phyloP scores from a whole-genome alignment of 2,329 filamentous ascomycete genomes.

The Fusarium gaditjirri region DNA sequence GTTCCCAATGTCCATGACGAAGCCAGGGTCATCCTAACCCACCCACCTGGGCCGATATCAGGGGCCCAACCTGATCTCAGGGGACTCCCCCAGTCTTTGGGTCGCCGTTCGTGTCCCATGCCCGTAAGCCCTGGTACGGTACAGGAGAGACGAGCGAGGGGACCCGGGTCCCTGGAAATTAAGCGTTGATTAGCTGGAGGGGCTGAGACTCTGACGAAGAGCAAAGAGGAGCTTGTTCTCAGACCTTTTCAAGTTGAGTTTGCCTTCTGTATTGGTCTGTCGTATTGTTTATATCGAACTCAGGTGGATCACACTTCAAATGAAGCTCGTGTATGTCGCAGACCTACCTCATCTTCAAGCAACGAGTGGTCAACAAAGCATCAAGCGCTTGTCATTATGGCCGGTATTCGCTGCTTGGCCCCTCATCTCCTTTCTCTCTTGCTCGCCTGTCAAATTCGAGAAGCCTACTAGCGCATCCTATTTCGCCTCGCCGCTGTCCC shows the following conservation, averaged over 20 bases:
- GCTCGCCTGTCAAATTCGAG: constrained; percentile 28
- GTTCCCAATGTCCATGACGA: constrained; percentile 9
- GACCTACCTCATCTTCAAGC: neutral
- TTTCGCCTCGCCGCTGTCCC: constrained; percentile 24
- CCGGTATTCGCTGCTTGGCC: neutral
- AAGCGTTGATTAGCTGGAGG: constrained; percentile 28
- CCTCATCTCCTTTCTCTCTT: constrained; percentile 18
- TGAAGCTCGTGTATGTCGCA: constrained; percentile 15
- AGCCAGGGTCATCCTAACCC: constrained; percentile 42
- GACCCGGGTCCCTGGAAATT: constrained; percentile 43
- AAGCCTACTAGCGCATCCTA: constrained; percentile 20
- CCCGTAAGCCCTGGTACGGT: constrained; percentile 13
- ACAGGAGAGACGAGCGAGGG: neutral
- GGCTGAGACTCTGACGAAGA: constrained; percentile 1
- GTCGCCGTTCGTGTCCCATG: constrained; percentile 32
- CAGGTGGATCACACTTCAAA: constrained; percentile 10
- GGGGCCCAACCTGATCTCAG: constrained; percentile 37
- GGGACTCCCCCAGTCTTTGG: constrained; percentile 36
- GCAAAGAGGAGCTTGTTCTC: constrained; percentile 10
- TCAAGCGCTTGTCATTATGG: neutral
- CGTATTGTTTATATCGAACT: constrained; percentile 1
- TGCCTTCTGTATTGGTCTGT: neutral
- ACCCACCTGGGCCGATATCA: constrained; percentile 33
- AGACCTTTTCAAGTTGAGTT: neutral
- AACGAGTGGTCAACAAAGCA: constrained; percentile 8